These are phyloP conservation scores for Pachyrhizus erosus DNA, from an alignment of 306 rosid genomes.

Conservation along the genomic window DNA sequence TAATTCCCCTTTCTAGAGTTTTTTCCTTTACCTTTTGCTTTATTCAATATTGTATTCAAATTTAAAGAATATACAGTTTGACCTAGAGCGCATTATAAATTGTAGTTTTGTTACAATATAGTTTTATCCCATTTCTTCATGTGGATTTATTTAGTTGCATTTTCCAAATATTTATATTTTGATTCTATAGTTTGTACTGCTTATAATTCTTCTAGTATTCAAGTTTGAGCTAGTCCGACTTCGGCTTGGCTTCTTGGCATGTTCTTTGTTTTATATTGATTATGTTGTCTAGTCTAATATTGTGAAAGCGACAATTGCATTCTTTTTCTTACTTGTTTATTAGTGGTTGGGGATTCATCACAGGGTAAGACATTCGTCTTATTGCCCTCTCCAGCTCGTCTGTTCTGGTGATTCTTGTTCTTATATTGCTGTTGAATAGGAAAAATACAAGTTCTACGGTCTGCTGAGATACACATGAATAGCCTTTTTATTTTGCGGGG, in stretches of 20 bases:
- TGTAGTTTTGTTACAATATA: constrained; percentile 10
- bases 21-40: constrained; percentile 8
- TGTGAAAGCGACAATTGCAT: background rate
- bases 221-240: background rate
- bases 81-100: constrained; percentile 14
- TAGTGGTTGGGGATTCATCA: background rate
- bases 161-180: background rate
- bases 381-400: background rate
- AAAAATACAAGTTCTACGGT: too few species aligned
- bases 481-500: too few species aligned
- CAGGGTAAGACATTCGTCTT: background rate
- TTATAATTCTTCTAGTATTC: background rate
- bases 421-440: too few species aligned
- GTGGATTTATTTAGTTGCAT: background rate
- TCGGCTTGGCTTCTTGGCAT: background rate
- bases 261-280: background rate
- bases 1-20: constrained; percentile 7
- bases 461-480: too few species aligned
- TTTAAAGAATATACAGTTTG: constrained; percentile 38
- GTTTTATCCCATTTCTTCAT: background rate
- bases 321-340: background rate
- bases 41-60: constrained; percentile 24
- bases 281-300: background rate
- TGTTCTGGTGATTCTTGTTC: background rate
- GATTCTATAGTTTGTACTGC: background rate